These are phyloP conservation scores for Ceratobasidium sp. DNA, from an alignment of 1,284 basidiomycete species.

Conservation along the genomic window DNA sequence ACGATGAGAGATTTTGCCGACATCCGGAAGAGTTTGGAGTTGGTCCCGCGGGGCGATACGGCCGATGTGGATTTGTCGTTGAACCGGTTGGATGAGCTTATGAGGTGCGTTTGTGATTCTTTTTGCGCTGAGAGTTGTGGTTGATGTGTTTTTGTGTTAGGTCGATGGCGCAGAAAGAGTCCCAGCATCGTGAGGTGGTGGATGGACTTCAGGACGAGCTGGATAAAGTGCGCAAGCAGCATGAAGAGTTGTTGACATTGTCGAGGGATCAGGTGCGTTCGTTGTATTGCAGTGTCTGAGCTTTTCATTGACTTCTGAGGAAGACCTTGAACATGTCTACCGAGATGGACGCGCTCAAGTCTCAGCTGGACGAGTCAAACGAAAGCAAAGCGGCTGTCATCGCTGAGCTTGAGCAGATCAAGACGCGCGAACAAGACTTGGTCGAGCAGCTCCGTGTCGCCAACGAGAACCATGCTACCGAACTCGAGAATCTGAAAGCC, in stretches of 20 bases:
- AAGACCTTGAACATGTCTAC: constrained; percentile 86
- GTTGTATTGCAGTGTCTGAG: neutral
- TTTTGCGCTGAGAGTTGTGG: neutral
- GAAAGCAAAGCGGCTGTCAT: constrained; percentile 53
- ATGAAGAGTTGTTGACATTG: constrained; percentile 80
- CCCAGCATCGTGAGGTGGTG: constrained; percentile 79
- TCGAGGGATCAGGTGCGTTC: constrained; percentile 78
- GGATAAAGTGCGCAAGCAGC: constrained; percentile 72
- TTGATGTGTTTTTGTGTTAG: constrained; percentile 59
- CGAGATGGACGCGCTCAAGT: constrained; percentile 78
- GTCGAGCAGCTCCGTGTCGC: constrained; percentile 58
- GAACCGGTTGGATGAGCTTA: constrained; percentile 83
- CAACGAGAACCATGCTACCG: constrained; percentile 64
- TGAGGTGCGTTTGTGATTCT: constrained; percentile 68
- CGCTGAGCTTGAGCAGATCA: constrained; percentile 63
- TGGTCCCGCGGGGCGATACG: constrained; percentile 51
- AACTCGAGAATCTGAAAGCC: constrained; percentile 62
- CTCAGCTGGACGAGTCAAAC: constrained; percentile 62
- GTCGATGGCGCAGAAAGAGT: constrained; percentile 95
- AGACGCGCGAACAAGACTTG: constrained; percentile 67
- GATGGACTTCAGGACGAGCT: constrained; percentile 76
- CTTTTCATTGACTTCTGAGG: constrained; percentile 1
- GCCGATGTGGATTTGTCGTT: constrained; percentile 73
- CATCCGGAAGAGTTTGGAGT: constrained; percentile 68
- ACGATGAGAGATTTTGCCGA: constrained; percentile 76